Conservation (phyloP, 805 yeast genomes). For the Ogataea pignaliae region DNA sequence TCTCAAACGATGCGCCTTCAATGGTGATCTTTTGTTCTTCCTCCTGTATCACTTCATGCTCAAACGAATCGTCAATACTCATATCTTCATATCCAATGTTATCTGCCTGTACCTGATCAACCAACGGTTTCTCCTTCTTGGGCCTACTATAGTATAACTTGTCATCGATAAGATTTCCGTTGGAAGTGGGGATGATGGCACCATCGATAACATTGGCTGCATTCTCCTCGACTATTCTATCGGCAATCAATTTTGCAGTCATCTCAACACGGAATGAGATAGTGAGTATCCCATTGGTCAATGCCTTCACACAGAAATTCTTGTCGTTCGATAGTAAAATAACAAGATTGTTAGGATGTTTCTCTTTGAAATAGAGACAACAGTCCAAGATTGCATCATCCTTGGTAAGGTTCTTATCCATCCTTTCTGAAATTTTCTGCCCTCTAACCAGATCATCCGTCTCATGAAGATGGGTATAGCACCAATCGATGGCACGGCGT, state of each 20-base stretch:
- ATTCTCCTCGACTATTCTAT: constrained; percentile 34
- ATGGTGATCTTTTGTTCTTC: constrained; percentile 8
- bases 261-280: constrained; percentile 47
- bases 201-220: not conserved
- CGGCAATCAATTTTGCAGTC: constrained; percentile 41
- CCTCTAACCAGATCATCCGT: constrained; percentile 50
- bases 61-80: constrained; percentile 8
- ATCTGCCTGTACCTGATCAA: not conserved
- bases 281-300: constrained; percentile 61
- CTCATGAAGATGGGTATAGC: constrained; percentile 54
- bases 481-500: constrained; percentile 76
- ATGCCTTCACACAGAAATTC: constrained; percentile 75
- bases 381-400: constrained; percentile 89
- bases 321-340: constrained; percentile 77
- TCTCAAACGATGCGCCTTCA: constrained; percentile 14
- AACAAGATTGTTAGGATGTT: constrained; percentile 35
- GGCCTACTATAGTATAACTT: not conserved
- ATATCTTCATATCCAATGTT: constrained; percentile 9
- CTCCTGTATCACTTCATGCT: not conserved
- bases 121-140: not conserved
- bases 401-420: constrained; percentile 43
- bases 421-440: constrained; percentile 53
- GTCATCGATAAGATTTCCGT: constrained; percentile 8
- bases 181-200: not conserved
- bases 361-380: constrained; percentile 56